These are phyloP conservation scores for Phialophora macrospora DNA, from an alignment of 2,329 filamentous ascomycete species.

Conservation along the genomic window DNA sequence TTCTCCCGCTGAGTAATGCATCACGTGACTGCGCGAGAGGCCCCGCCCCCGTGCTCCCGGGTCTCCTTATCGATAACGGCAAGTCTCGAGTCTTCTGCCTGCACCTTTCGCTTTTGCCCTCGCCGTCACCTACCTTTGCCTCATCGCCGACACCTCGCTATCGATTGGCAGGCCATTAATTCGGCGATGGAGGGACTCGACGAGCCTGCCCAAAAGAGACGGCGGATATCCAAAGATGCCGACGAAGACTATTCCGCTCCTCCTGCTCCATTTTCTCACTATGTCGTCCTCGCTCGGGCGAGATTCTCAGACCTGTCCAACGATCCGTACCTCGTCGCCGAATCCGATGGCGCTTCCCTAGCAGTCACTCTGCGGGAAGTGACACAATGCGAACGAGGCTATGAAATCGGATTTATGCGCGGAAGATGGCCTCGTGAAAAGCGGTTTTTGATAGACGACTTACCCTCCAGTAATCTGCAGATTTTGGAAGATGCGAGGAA, in stretches of 20 bases:
- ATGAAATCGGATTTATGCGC: slow-evolving; percentile 16
- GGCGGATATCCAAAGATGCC: slow-evolving; percentile 12
- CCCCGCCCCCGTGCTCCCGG: background rate
- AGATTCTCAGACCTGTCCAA: slow-evolving; percentile 2
- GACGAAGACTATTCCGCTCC: slow-evolving; percentile 6
- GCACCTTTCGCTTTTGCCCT: background rate
- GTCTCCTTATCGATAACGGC: slow-evolving; percentile 2
- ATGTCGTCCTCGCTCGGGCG: slow-evolving; percentile 22
- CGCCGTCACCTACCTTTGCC: background rate
- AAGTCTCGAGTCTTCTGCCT: slow-evolving; percentile 7
- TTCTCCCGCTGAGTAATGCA: no score
- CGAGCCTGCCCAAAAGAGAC: slow-evolving; percentile 22
- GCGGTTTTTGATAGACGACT: slow-evolving; percentile 1
- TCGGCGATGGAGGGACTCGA: slow-evolving; percentile 17
- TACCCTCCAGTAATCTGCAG: slow-evolving; percentile 1
- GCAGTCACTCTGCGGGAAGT: slow-evolving; percentile 21
- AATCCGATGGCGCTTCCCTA: background rate
- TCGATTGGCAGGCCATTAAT: no score
- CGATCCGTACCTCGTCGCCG: background rate
- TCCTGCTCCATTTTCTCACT: slow-evolving; percentile 23
- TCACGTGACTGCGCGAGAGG: background rate
- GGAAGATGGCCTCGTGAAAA: slow-evolving; percentile 18
- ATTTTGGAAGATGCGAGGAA: slow-evolving; percentile 23
- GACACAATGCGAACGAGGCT: background rate
- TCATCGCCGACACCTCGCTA: background rate